Evolutionary conservation across 2,329 filamentous ascomycete genomes (phyloP).

Genomic region (Claviceps sp.): DNA sequence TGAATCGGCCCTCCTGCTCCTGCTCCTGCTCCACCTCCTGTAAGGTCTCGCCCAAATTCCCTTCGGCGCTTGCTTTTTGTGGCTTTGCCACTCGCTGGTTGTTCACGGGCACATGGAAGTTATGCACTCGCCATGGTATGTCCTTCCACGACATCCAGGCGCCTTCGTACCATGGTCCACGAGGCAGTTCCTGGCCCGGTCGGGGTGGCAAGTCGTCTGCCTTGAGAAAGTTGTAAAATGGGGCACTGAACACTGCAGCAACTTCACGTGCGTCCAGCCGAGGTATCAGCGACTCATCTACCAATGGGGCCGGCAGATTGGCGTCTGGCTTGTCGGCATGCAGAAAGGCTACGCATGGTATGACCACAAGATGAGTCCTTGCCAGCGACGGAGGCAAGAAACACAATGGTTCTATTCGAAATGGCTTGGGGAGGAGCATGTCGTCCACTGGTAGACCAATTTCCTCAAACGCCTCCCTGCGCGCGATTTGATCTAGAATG

Average conservation of each 20-base stretch:
- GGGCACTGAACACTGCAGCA: conserved; percentile 82
- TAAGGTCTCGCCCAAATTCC: conserved; percentile 27
- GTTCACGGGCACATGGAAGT: conserved; percentile 76
- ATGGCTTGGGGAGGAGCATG: conserved; percentile 56
- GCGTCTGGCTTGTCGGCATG: conserved; percentile 37
- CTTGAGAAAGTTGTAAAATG: conserved; percentile 70
- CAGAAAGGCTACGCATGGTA: conserved; percentile 66
- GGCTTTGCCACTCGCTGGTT: conserved; percentile 57
- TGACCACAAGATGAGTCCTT: conserved; percentile 58
- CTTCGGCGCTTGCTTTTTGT: conserved; percentile 25
- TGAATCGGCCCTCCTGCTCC: conserved; percentile 47
- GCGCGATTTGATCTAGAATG: conserved; percentile 57
- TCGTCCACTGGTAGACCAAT: conserved; percentile 74
- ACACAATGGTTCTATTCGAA: conserved; percentile 78
- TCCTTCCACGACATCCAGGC: conserved; percentile 70
- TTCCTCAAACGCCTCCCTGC: conserved; percentile 84
- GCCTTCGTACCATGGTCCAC: conserved; percentile 71
- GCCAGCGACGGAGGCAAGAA: conserved; percentile 66
- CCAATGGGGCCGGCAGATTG: conserved; percentile 25
- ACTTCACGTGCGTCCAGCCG: conserved; percentile 80
- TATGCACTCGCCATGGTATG: conserved; percentile 71
- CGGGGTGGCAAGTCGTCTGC: conserved; percentile 39
- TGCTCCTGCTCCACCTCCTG: conserved; percentile 37
- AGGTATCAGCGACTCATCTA: conserved; percentile 62
- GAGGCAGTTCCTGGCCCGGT: conserved; percentile 25